Conservation (phyloP, 345 rosid genomes). For the Ailanthus altissimus region DNA sequence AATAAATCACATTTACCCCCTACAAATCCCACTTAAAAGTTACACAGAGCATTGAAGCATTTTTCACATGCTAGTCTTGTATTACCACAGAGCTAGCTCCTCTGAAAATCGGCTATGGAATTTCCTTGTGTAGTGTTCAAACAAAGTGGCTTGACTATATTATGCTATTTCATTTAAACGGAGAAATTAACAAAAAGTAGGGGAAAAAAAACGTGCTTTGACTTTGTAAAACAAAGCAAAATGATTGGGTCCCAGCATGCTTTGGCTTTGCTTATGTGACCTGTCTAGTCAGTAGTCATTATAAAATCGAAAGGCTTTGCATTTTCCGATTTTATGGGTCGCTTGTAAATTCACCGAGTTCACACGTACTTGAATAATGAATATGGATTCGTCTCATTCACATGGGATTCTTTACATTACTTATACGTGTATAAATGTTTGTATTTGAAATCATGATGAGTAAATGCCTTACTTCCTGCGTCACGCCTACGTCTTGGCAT, state of each 20-base stretch:
- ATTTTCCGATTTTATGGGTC: conserved; percentile 16
- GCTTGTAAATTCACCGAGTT: background rate
- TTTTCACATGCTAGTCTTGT: background rate
- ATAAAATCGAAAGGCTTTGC: background rate
- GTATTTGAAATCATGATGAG: background rate
- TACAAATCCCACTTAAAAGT: background rate
- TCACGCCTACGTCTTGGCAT: background rate
- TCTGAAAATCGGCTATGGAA: background rate
- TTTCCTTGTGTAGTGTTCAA: conserved; percentile 2
- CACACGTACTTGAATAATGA: background rate
- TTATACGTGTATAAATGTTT: background rate
- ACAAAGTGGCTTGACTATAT: conserved; percentile 19
- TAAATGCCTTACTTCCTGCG: background rate
- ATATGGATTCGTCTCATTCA: conserved; percentile 10
- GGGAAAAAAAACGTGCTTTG: background rate
- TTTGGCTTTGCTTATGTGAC: background rate
- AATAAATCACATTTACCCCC: no score
- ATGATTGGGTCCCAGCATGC: background rate
- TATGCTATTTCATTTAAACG: background rate
- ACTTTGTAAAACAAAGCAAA: background rate
- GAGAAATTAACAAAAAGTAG: background rate
- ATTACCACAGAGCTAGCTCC: background rate
- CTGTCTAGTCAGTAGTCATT: no score
- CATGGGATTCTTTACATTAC: background rate
- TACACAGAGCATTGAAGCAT: no score